Conservation (phyloP, 2,329 filamentous ascomycete genomes). For the Chaetothyriales sp. region DNA sequence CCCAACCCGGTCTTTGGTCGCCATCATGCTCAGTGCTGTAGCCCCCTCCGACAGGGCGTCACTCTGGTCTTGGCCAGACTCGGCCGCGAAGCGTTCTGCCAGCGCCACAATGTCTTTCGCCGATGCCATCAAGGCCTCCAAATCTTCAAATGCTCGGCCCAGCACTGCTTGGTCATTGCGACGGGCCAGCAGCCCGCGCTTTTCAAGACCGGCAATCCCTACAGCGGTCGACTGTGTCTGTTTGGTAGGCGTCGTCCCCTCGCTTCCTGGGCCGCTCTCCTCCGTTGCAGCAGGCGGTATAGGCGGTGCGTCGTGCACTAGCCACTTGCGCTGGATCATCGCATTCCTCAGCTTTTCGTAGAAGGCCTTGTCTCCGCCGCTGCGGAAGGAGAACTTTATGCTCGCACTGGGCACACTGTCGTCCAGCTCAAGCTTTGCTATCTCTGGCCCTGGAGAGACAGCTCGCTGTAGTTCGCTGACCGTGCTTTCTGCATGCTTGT, state of each 20-base stretch:
- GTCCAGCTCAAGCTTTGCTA: constrained; percentile 32
- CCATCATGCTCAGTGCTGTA: constrained; percentile 72
- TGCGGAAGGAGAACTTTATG: constrained; percentile 83
- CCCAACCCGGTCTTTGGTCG: constrained; percentile 88
- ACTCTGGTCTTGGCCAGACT: constrained; percentile 42
- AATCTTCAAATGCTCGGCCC: constrained; percentile 84
- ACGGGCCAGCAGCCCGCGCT: constrained; percentile 65
- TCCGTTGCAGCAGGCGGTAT: constrained; percentile 49
- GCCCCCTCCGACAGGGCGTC: constrained; percentile 71
- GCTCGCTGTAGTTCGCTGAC: constrained; percentile 33
- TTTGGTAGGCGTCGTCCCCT: neutral
- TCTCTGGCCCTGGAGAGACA: constrained; percentile 64
- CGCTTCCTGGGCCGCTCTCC: constrained; percentile 4
- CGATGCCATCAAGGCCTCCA: constrained; percentile 92
- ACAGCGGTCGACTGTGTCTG: constrained; percentile 32
- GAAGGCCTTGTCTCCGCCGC: constrained; percentile 67
- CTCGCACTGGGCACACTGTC: constrained; percentile 52
- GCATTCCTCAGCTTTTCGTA: constrained; percentile 76
- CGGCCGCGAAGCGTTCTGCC: constrained; percentile 69
- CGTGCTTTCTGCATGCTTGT: constrained; percentile 34
- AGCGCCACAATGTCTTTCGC: constrained; percentile 92
- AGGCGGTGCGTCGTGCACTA: constrained; percentile 76
- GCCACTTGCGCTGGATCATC: constrained; percentile 87
- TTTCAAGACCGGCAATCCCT: constrained; percentile 84
- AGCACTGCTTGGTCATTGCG: constrained; percentile 91